These are phyloP conservation scores for Ophiosphaerella narmari DNA, from an alignment of 2,329 filamentous ascomycete species.

Conservation along the genomic window DNA sequence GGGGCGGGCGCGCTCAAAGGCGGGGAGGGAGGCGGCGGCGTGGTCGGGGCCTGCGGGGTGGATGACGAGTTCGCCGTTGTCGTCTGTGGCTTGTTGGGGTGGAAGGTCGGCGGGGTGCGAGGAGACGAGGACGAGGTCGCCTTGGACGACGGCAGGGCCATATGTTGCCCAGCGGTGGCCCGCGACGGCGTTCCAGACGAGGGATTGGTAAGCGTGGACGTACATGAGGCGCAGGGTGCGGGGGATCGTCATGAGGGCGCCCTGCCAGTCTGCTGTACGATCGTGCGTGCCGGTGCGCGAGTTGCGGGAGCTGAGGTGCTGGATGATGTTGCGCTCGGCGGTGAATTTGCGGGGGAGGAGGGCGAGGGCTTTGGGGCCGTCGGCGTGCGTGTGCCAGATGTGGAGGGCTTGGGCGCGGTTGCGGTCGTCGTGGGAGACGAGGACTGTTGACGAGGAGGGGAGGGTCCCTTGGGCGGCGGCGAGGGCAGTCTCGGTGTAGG, in stretches of 20 bases:
- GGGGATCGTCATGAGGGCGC: conserved; percentile 79
- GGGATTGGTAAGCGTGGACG: conserved; percentile 92
- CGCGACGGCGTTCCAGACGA: conserved; percentile 88
- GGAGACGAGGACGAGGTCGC: conserved; percentile 77
- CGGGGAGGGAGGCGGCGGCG: conserved; percentile 57
- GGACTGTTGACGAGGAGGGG: conserved; percentile 42
- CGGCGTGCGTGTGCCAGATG: conserved; percentile 68
- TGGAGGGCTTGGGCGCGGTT: conserved; percentile 78
- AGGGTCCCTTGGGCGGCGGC: conserved; percentile 54
- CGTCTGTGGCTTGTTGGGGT: conserved; percentile 52
- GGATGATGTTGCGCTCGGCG: conserved; percentile 78
- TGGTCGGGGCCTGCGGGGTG: conserved; percentile 63
- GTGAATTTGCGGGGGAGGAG: conserved; percentile 79
- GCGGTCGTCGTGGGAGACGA: conserved; percentile 74
- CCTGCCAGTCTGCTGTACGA: conserved; percentile 72
- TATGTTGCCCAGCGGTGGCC: conserved; percentile 79
- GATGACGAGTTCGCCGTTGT: conserved; percentile 69
- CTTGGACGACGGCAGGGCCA: conserved; percentile 75
- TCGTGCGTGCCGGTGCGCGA: conserved; percentile 51
- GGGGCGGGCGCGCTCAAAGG: conserved; percentile 71
- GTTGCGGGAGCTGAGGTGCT: conserved; percentile 65
- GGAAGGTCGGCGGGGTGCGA: conserved; percentile 57
- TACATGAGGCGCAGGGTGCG: conserved; percentile 90
- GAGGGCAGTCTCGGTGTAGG: conserved; percentile 69
- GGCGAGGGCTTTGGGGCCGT: conserved; percentile 64